Conservation (phyloP, 371 early-diverging fungal genomes). For the Mortierella sp. region DNA sequence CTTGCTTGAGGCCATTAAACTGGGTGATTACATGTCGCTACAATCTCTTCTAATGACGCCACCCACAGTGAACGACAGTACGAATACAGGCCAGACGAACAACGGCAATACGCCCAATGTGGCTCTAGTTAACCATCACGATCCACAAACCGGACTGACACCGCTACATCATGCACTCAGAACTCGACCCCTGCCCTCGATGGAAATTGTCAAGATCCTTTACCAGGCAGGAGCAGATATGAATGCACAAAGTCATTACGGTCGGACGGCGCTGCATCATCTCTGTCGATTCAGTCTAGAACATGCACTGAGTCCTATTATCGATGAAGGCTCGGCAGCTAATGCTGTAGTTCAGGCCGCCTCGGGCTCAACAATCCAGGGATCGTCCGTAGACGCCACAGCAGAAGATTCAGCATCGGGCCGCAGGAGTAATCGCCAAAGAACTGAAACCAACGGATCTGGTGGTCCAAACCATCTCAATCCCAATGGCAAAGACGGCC, state of each 20-base stretch:
- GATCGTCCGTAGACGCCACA: background rate
- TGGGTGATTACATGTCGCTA: conserved; percentile 67
- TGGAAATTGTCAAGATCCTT: conserved; percentile 70
- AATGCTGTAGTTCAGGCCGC: background rate
- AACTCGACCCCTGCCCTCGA: conserved; percentile 66
- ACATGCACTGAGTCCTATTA: conserved; percentile 33
- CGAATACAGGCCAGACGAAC: conserved; percentile 25
- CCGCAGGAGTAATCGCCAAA: conserved; percentile 26
- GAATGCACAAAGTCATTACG: conserved; percentile 72
- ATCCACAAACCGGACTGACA: conserved; percentile 72
- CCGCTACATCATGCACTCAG: conserved; percentile 75
- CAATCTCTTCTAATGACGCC: conserved; percentile 65
- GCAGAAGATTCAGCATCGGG: conserved; percentile 9
- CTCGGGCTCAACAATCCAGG: background rate
- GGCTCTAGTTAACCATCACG: conserved; percentile 67
- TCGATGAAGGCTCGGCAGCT: conserved; percentile 11
- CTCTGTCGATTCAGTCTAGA: conserved; percentile 66
- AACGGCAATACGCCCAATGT: conserved; percentile 32
- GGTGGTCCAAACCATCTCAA: conserved; percentile 32
- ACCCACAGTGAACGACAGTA: conserved; percentile 50
- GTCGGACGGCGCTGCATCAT: conserved; percentile 74
- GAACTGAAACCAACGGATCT: conserved; percentile 42
- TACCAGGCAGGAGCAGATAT: conserved; percentile 76
- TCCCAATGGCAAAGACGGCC: conserved; percentile 26
- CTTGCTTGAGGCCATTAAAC: conserved; percentile 68